Evolutionary conservation across 2,329 filamentous ascomycete genomes (phyloP).

Genomic region (Stagonosporopsis vannaccii): DNA sequence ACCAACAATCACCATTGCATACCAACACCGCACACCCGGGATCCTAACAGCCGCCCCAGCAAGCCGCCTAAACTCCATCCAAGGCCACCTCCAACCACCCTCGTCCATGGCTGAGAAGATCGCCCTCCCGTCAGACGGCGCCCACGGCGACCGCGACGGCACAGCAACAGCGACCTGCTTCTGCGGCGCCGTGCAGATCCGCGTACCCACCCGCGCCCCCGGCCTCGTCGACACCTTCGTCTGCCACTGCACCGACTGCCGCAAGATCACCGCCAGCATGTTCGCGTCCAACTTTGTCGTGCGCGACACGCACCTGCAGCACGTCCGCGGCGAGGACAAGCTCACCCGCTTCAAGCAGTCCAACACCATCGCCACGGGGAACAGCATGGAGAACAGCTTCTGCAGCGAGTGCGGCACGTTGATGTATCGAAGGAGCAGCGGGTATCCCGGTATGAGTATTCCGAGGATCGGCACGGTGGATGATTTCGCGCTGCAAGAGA

Average conservation of each 20-base stretch:
- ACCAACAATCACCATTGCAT: not conserved
- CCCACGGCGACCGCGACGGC: constrained; percentile 21
- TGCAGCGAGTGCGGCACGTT: constrained; percentile 67
- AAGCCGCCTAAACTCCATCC: constrained; percentile 3
- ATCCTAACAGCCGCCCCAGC: constrained; percentile 1
- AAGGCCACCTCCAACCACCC: constrained; percentile 11
- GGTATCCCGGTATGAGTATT: constrained; percentile 56
- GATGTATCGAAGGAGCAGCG: constrained; percentile 62
- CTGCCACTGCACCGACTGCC: constrained; percentile 69
- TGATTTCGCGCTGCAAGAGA: constrained; percentile 66
- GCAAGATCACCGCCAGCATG: constrained; percentile 50
- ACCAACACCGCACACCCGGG: not conserved
- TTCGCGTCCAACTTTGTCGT: constrained; percentile 66
- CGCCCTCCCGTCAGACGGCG: constrained; percentile 5
- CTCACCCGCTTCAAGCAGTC: constrained; percentile 57
- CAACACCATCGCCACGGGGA: constrained; percentile 45
- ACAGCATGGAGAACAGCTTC: constrained; percentile 67
- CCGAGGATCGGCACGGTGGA: constrained; percentile 68
- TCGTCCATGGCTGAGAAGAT: constrained; percentile 11
- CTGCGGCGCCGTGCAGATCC: constrained; percentile 40
- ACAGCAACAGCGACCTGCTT: constrained; percentile 43
- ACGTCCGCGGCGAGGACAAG: constrained; percentile 60
- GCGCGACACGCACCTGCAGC: constrained; percentile 54
- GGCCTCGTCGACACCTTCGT: constrained; percentile 62
- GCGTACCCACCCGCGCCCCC: constrained; percentile 54